Conservation (phyloP, 2,329 filamentous ascomycete genomes). For the Didymellaceae sp. region DNA sequence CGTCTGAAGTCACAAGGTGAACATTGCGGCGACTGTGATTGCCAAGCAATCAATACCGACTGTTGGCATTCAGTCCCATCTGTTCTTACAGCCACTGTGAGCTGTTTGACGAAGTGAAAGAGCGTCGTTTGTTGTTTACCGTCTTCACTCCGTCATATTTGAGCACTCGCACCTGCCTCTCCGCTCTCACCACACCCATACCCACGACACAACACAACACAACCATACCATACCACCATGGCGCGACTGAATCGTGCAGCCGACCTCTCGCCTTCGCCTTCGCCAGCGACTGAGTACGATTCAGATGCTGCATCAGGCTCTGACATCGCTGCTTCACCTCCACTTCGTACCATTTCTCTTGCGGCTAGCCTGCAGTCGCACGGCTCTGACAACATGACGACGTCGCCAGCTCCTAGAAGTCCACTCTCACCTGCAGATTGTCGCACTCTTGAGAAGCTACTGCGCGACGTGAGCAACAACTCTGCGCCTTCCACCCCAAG, state of each 20-base stretch:
- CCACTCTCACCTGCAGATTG: conserved; percentile 20
- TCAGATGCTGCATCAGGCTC: background rate
- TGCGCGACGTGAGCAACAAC: conserved; percentile 6
- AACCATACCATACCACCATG: no score
- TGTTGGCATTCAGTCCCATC: no score
- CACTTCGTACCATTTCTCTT: conserved; percentile 1
- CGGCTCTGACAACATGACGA: background rate
- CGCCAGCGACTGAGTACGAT: background rate
- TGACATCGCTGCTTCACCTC: background rate
- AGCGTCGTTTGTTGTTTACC: conserved; percentile 10
- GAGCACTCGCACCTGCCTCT: conserved; percentile 2
- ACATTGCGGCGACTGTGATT: no score
- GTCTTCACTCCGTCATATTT: background rate
- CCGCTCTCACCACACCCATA: background rate
- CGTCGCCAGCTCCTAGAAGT: background rate
- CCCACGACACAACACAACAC: no score
- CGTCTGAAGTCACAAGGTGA: no score
- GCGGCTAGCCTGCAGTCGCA: conserved; percentile 4
- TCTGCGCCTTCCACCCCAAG: background rate
- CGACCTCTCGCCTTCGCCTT: background rate
- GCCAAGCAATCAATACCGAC: no score
- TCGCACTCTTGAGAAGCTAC: conserved; percentile 19
- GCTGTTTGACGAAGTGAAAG: conserved; percentile 1
- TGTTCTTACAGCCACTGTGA: no score
- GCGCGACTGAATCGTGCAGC: conserved; percentile 9